Conservation (phyloP, 345 rosid species). For the Acer campestre region DNA sequence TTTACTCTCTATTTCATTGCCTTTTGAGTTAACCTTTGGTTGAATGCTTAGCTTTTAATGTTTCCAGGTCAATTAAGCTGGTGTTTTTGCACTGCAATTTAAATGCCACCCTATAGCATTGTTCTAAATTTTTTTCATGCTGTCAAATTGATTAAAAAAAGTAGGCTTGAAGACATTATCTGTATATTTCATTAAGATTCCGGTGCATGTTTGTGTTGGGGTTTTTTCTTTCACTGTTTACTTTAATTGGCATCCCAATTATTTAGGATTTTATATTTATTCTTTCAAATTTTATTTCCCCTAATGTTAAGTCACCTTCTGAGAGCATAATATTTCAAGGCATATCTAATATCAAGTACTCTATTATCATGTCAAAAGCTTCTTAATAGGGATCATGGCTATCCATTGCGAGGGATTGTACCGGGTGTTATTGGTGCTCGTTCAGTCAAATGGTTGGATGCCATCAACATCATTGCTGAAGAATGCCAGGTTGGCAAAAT, state of each 20-base stretch:
- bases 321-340: neutral
- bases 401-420: conserved; percentile 82
- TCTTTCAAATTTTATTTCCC: neutral
- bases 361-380: conserved; percentile 45
- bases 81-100: neutral
- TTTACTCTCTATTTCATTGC: neutral
- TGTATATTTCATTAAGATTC: neutral
- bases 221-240: neutral
- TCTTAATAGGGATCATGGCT: conserved; percentile 94
- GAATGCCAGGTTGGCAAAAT: conserved; percentile 70
- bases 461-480: conserved; percentile 76
- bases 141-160: neutral
- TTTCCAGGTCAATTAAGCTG: neutral
- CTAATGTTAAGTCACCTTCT: neutral
- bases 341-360: conserved; percentile 10
- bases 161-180: neutral
- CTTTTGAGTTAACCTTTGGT: neutral
- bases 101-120: conserved; percentile 5
- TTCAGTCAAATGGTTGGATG: conserved; percentile 97
- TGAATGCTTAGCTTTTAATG: neutral
- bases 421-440: conserved; percentile 99
- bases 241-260: neutral
- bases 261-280: neutral
- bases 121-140: neutral
- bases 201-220: conserved; percentile 1